Evolutionary conservation across 2,329 filamentous ascomycete genomes (phyloP).

Genomic region (Dryadomyces sulphureus): DNA sequence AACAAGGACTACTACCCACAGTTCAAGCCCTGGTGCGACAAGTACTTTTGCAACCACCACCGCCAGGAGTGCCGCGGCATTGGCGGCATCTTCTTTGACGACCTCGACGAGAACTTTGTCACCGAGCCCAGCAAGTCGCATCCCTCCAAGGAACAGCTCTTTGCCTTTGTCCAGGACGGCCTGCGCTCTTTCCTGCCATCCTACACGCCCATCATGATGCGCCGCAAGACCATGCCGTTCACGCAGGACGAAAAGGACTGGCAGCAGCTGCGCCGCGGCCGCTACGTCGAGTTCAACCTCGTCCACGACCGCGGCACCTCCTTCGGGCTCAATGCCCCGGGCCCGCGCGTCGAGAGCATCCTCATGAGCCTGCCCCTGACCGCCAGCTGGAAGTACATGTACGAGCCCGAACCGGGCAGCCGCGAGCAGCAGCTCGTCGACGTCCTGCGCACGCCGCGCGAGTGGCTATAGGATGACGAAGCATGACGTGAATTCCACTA

Average conservation of each 20-base stretch:
- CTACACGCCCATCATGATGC: slow-evolving; percentile 79
- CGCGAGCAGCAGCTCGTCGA: slow-evolving; percentile 70
- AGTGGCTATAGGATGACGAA: slow-evolving; percentile 40
- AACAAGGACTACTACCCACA: slow-evolving; percentile 81
- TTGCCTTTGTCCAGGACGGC: slow-evolving; percentile 77
- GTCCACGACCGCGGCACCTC: slow-evolving; percentile 91
- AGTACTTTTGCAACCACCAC: slow-evolving; percentile 93
- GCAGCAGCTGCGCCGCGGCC: slow-evolving; percentile 88
- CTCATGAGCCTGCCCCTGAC: slow-evolving; percentile 92
- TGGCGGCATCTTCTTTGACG: slow-evolving; percentile 97
- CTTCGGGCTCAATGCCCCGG: slow-evolving; percentile 87
- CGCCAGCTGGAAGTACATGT: slow-evolving; percentile 93
- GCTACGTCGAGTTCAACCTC: slow-evolving; percentile 97
- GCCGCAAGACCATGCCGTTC: slow-evolving; percentile 82
- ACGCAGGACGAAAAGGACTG: slow-evolving; percentile 79
- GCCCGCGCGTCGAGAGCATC: slow-evolving; percentile 87
- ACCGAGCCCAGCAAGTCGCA: neutral
- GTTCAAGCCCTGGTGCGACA: slow-evolving; percentile 97
- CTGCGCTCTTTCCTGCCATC: slow-evolving; percentile 77
- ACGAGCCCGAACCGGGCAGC: slow-evolving; percentile 60
- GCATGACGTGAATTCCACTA: neutral
- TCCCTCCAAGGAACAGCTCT: slow-evolving; percentile 67
- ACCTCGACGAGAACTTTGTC: slow-evolving; percentile 75
- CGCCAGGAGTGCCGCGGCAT: slow-evolving; percentile 73
- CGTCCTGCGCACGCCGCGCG: slow-evolving; percentile 48